These are phyloP conservation scores for Phytophthora pinifolia DNA, from an alignment of 352 stramenopile species.

Conservation along the genomic window DNA sequence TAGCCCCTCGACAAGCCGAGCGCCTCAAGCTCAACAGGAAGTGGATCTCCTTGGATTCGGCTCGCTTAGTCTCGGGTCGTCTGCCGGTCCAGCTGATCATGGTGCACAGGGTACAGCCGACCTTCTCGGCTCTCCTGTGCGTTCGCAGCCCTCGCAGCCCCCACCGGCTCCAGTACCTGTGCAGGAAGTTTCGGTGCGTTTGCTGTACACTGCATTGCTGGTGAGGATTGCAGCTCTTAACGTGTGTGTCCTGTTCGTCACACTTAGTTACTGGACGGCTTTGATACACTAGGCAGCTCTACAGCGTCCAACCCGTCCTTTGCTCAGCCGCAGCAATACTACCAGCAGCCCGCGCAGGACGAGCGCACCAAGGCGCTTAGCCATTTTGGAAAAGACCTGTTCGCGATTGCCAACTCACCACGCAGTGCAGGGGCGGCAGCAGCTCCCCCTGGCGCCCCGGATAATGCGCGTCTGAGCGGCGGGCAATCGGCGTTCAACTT, in stretches of 20 bases:
- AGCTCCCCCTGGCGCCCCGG: conserved; percentile 8
- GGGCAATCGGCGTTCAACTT: conserved; percentile 87
- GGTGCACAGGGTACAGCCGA: conserved; percentile 12
- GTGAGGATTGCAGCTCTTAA: background rate
- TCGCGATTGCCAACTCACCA: conserved; percentile 84
- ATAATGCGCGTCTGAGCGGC: conserved; percentile 22
- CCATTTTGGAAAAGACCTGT: conserved; percentile 85
- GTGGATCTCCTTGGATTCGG: conserved; percentile 83
- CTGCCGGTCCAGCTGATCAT: conserved; percentile 18
- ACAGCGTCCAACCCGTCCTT: conserved; percentile 39
- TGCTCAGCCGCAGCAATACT: conserved; percentile 35
- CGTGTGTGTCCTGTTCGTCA: conserved; percentile 21
- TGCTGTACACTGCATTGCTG: conserved; percentile 8
- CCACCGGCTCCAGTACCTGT: conserved; percentile 18
- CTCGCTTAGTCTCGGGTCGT: conserved; percentile 49
- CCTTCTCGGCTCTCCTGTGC: conserved; percentile 29
- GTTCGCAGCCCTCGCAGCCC: conserved; percentile 21
- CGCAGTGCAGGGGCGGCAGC: conserved; percentile 32
- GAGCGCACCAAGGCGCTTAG: conserved; percentile 68
- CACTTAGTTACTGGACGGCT: conserved; percentile 49
- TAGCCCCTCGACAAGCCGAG: conserved; percentile 21
- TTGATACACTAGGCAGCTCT: conserved; percentile 43
- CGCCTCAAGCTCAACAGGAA: conserved; percentile 40
- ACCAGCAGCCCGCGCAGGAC: conserved; percentile 39
- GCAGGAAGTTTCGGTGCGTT: conserved; percentile 65